A percentile compares a stretch with the other conserved stretches of the same genome.
Evolutionary conservation across 495 filamentous ascomycete species (phyloP).

Genomic region (Pyrenula aspistea): DNA sequence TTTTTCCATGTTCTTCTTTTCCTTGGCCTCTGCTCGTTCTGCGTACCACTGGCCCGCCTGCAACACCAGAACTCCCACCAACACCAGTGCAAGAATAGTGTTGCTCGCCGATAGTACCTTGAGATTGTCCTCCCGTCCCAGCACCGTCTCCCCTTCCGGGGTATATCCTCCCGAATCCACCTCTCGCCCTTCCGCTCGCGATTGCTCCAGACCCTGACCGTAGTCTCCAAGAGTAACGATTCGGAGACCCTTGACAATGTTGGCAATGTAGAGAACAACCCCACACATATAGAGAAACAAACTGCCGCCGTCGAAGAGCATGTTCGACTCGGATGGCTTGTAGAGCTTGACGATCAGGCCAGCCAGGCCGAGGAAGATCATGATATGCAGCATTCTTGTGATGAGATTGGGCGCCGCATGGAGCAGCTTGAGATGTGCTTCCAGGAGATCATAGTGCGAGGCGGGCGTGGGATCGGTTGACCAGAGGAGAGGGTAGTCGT

Average conservation of each 20-base stretch:
- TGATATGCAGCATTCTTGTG: slow-evolving; percentile 84
- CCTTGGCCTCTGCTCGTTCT: slow-evolving; percentile 79
- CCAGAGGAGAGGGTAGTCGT: slow-evolving; percentile 97
- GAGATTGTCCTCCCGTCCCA: slow-evolving; percentile 72
- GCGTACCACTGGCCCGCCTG: slow-evolving; percentile 99
- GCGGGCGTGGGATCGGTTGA: slow-evolving; percentile 47
- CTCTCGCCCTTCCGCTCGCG: slow-evolving; percentile 18
- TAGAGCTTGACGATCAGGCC: slow-evolving; percentile 92
- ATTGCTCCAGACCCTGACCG: slow-evolving; percentile 29
- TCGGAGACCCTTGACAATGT: slow-evolving; percentile 86
- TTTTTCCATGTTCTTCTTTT: slow-evolving; percentile 47
- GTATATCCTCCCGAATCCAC: slow-evolving; percentile 24
- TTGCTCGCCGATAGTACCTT: slow-evolving; percentile 91
- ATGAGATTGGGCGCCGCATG: slow-evolving; percentile 83
- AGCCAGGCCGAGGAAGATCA: slow-evolving; percentile 73
- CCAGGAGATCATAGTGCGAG: slow-evolving; percentile 65
- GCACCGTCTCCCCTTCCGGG: slow-evolving; percentile 27
- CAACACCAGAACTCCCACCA: slow-evolving; percentile 81
- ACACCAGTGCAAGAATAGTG: slow-evolving; percentile 82
- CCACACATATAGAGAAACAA: slow-evolving; percentile 87
- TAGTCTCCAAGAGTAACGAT: slow-evolving; percentile 51
- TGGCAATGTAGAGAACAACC: slow-evolving; percentile 81
- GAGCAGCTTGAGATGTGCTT: slow-evolving; percentile 76
- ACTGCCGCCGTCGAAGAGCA: slow-evolving; percentile 89
- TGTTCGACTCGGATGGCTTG: slow-evolving; percentile 80